phyloP scores from a whole-genome alignment of 345 rosid species.

The Eucalyptus virginea region DNA sequence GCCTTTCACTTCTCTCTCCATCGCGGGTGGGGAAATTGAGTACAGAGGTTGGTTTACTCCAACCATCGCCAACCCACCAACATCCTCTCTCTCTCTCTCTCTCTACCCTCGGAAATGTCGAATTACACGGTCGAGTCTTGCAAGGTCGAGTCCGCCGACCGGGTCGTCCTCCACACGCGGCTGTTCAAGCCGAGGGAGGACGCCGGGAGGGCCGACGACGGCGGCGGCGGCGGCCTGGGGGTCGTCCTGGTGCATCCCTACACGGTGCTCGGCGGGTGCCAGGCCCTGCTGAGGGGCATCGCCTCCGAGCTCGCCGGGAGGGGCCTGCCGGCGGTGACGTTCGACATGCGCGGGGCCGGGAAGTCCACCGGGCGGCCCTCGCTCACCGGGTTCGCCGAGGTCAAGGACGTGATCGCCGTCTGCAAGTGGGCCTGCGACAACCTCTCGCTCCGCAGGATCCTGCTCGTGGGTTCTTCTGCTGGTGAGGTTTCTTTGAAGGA shows the following conservation, averaged over 20 bases:
- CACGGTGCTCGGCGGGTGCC: constrained; percentile 79
- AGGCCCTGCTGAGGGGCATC: constrained; percentile 61
- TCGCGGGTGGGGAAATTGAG: neutral
- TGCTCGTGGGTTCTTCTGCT: constrained; percentile 90
- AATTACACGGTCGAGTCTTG: constrained; percentile 3
- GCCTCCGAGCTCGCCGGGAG: constrained; percentile 51
- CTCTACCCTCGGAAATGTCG: neutral
- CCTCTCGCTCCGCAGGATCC: constrained; percentile 39
- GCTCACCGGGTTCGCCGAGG: constrained; percentile 72
- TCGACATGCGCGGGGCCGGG: constrained; percentile 91
- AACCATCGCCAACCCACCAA: neutral
- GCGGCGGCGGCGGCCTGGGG: constrained; percentile 5
- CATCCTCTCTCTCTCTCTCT: neutral
- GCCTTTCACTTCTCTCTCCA: neutral
- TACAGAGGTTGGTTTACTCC: neutral
- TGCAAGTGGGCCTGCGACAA: constrained; percentile 59
- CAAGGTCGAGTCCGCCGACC: neutral
- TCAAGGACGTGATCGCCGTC: constrained; percentile 76
- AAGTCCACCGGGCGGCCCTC: constrained; percentile 82
- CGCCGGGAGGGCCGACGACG: neutral
- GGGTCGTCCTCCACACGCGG: constrained; percentile 1
- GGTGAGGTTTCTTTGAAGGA: constrained; percentile 19
- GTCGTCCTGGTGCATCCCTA: constrained; percentile 87
- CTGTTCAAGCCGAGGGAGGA: constrained; percentile 44
- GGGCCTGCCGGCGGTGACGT: constrained; percentile 62